Evolutionary conservation across 2,329 filamentous ascomycete genomes (phyloP).

Genomic region (Rutstroemia sp.): DNA sequence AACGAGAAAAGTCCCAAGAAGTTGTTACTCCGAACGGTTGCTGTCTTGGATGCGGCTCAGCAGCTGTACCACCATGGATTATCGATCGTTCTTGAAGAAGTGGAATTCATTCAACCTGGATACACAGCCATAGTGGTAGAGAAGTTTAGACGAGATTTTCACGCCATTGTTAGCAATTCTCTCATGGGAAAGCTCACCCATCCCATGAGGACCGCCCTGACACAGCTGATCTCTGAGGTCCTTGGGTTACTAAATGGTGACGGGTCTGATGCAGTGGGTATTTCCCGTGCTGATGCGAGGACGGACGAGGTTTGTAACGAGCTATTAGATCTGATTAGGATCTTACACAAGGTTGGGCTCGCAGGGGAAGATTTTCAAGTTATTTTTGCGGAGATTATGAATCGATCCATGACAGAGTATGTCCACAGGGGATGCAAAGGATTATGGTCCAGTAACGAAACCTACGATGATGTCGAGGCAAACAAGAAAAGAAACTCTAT

Average conservation of each 20-base stretch:
- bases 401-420: conserved; percentile 56
- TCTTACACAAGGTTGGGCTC: conserved; percentile 57
- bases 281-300: neutral
- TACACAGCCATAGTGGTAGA: conserved; percentile 34
- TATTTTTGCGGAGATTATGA: conserved; percentile 64
- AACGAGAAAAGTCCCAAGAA: conserved; percentile 33
- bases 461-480: neutral
- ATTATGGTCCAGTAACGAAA: conserved; percentile 41
- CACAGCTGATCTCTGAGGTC: conserved; percentile 39
- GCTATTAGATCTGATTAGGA: conserved; percentile 48
- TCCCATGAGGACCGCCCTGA: conserved; percentile 47
- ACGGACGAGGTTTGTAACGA: conserved; percentile 39
- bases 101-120: conserved; percentile 30
- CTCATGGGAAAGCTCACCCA: conserved; percentile 45
- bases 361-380: conserved; percentile 63
- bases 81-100: conserved; percentile 40
- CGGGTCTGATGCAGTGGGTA: neutral
- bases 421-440: conserved; percentile 55
- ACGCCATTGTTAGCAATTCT: conserved; percentile 59
- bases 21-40: conserved; percentile 44
- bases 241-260: conserved; percentile 29
- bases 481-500: conserved; percentile 17
- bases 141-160: conserved; percentile 54
- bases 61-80: conserved; percentile 50
- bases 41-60: conserved; percentile 52